phyloP scores from a whole-genome alignment of 164 flowering plant genomes.

The Nymphaea colorata region DNA sequence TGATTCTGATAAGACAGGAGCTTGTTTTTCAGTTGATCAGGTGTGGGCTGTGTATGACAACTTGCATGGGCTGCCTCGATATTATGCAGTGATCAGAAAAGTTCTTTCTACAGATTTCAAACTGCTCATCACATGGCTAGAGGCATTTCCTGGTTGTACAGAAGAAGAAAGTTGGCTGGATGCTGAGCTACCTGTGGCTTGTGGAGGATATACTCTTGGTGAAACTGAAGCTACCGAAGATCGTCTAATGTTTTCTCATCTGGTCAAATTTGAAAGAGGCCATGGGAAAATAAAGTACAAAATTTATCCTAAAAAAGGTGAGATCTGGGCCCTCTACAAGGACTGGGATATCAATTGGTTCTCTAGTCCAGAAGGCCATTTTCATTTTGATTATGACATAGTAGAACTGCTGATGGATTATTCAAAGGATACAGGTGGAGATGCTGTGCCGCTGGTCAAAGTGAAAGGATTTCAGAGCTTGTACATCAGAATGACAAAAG shows the following conservation, averaged over 20 bases:
- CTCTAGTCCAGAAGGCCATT: slow-evolving; percentile 26
- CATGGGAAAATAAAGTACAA: slow-evolving; percentile 8
- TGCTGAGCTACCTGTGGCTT: slow-evolving; percentile 44
- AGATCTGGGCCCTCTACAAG: slow-evolving; percentile 57
- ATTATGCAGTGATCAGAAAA: slow-evolving; percentile 51
- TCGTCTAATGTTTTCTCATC: slow-evolving; percentile 51
- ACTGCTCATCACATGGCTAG: slow-evolving; percentile 63
- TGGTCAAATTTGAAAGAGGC: slow-evolving; percentile 11
- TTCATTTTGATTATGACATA: slow-evolving; percentile 25
- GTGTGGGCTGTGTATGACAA: slow-evolving; percentile 79
- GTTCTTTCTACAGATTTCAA: slow-evolving; percentile 34
- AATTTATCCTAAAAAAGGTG: slow-evolving; percentile 47
- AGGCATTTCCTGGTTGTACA: slow-evolving; percentile 29
- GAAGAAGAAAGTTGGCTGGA: slow-evolving; percentile 29
- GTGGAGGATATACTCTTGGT: slow-evolving; percentile 55
- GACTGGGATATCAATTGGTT: slow-evolving; percentile 48
- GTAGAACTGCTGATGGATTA: slow-evolving; percentile 48
- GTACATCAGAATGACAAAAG: slow-evolving; percentile 12
- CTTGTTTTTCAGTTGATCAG: slow-evolving; percentile 45
- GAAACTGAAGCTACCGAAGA: slow-evolving; percentile 18
- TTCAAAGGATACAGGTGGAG: slow-evolving; percentile 20
- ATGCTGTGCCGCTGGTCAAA: slow-evolving; percentile 33
- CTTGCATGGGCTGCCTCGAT: slow-evolving; percentile 81
- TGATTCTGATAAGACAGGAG: slow-evolving; percentile 33
- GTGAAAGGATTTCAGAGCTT: slow-evolving; percentile 42